phyloP scores from a whole-genome alignment of 495 filamentous ascomycete genomes.

The Articulospora tetracladia region DNA sequence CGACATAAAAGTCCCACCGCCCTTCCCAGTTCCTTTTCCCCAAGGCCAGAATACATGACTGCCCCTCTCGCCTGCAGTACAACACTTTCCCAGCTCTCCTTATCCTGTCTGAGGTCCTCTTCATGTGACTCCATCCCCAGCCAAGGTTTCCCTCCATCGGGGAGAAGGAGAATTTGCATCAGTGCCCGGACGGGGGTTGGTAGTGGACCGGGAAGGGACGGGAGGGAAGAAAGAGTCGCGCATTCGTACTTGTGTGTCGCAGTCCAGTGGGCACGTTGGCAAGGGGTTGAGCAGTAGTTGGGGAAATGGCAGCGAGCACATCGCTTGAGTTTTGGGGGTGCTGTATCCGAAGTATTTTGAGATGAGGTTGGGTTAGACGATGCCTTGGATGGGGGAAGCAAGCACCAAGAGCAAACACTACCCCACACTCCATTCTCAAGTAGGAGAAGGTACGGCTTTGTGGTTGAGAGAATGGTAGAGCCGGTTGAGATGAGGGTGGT shows the following conservation, averaged over 20 bases:
- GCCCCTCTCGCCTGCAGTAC: constrained; percentile 42
- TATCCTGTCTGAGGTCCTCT: constrained; percentile 17
- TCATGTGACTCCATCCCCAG: constrained; percentile 11
- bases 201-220: constrained; percentile 19
- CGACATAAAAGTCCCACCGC: constrained; percentile 38
- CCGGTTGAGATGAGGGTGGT: constrained; percentile 33
- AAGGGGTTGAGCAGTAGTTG: constrained; percentile 48
- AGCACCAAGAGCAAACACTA: constrained; percentile 14
- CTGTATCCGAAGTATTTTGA: too few species aligned
- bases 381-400: constrained; percentile 5
- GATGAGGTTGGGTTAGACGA: too few species aligned
- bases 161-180: constrained; percentile 36
- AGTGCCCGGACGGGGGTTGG: constrained; percentile 45
- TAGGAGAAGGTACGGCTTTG: constrained; percentile 36
- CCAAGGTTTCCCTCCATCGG: constrained; percentile 4
- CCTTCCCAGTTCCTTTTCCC: constrained; percentile 24
- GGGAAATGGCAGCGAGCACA: constrained; percentile 47
- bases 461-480: constrained; percentile 36
- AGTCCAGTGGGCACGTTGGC: constrained; percentile 56
- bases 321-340: constrained; percentile 25
- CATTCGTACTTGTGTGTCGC: constrained; percentile 48
- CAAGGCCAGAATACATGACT: constrained; percentile 33
- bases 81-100: constrained; percentile 32
- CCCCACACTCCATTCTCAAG: constrained; percentile 28
- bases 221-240: constrained; percentile 27